A percentile compares a stretch with the other conserved stretches of the same genome.
These are phyloP conservation scores for Yamadazyma scolyti DNA, from an alignment of 805 yeast species.

Conservation along the genomic window DNA sequence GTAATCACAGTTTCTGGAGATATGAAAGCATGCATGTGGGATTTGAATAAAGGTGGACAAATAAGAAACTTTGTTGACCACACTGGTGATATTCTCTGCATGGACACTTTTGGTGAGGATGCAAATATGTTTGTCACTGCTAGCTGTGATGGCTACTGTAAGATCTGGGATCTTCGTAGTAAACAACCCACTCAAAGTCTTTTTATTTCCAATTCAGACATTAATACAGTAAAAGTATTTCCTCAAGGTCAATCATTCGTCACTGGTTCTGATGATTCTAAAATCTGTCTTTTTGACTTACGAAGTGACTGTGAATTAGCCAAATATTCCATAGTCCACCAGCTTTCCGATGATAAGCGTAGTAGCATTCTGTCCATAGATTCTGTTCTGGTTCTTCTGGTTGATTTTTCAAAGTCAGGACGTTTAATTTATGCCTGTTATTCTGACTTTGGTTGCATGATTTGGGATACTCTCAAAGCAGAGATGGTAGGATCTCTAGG, in stretches of 20 bases:
- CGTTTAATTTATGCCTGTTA: constrained; percentile 72
- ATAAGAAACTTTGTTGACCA: constrained; percentile 59
- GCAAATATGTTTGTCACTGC: constrained; percentile 51
- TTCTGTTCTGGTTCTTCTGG: constrained; percentile 54
- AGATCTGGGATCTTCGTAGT: constrained; percentile 63
- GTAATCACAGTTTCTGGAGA: constrained; percentile 79
- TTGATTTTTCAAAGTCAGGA: constrained; percentile 74
- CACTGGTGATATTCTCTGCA: constrained; percentile 64
- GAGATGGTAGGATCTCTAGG: constrained; percentile 63
- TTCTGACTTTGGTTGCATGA: constrained; percentile 67
- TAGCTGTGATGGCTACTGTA: constrained; percentile 64
- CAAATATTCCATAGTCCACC: constrained; percentile 30
- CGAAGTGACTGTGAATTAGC: constrained; percentile 71
- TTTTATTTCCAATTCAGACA: constrained; percentile 59
- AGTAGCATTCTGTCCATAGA: constrained; percentile 7
- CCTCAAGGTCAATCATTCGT: constrained; percentile 70
- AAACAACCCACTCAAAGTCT: constrained; percentile 47
- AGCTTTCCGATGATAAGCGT: constrained; percentile 4
- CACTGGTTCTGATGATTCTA: constrained; percentile 78
- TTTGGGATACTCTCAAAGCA: constrained; percentile 73
- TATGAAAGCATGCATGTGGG: constrained; percentile 78
- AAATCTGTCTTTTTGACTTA: constrained; percentile 65
- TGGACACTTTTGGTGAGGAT: constrained; percentile 23
- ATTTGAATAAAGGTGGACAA: constrained; percentile 56
- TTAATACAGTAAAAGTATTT: constrained; percentile 55